Base-by-base conservation (phyloP, 164 flowering plant species). In the Pachysandra terminalis region DNA sequence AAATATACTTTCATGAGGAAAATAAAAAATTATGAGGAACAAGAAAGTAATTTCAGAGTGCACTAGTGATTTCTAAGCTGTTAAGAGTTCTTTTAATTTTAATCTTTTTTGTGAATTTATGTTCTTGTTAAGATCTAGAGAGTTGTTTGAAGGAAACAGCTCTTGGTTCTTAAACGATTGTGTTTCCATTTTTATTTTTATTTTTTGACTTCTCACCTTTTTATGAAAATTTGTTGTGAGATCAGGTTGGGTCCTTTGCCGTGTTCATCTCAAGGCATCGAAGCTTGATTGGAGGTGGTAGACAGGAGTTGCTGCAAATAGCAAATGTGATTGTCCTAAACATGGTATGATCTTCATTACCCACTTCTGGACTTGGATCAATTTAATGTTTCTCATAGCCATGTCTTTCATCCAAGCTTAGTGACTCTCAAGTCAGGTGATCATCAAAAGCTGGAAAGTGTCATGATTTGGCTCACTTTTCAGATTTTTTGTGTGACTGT, bases 221-320 rank as follows among this genome's bases (percentile, higher is more conserved):
- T 64, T 55, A 60, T 59, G 37, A n/a, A n/a, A 40, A 14, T 64
- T 68, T 16, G 21, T 75, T 66, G 59, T 48, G 49, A 75, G 23
- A 52, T 55, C 84, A 93, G 98, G 94, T 91, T 75, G 97, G 98
- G 61, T 86, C 96, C 37, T 71, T 79, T 66, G 85, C 97, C 54
- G 84, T 91, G 63, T 93, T 84, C 73, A 74, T 87, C 40, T 61
- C 81, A 75, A 81, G 96, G 82, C 98, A 91, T 69, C 84, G 82
- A 76, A 71, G 72, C 27, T 68, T 86, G 53, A 56, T 78, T 45
- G 79, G 84, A 65, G 86, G 83, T 55, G 85, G 84, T 16, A 81
- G 69, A 45, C 81, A 79, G 59, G 84, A 83, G 56, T 77, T 93
- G 23, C 82, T 74, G 69, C 87, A 85, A 49, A 76, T 93, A 69